A percentile compares a stretch with the other conserved stretches of the same genome.
phyloP scores from a whole-genome alignment of 2,329 filamentous ascomycete genomes.

The Colletotrichum magnum region DNA sequence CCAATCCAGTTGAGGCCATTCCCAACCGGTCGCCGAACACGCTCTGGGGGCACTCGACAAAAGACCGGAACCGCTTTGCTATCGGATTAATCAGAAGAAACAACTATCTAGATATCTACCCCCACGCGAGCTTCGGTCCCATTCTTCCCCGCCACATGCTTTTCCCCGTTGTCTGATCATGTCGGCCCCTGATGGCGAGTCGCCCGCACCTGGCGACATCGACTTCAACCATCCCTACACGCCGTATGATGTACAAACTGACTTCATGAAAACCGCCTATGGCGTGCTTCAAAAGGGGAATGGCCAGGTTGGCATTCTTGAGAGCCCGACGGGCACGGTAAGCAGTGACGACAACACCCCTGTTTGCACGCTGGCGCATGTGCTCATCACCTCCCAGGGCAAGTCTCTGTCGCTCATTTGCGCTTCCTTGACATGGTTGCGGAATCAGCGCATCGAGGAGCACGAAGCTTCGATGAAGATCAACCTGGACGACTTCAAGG shows the following conservation, averaged over 20 bases:
- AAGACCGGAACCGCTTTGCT: background rate
- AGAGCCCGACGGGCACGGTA: conserved; percentile 89
- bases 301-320: conserved; percentile 88
- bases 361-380: background rate
- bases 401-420: conserved; percentile 96
- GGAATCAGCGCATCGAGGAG: conserved; percentile 77
- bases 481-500: conserved; percentile 63
- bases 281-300: conserved; percentile 78
- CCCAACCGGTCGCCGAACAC: background rate
- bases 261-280: conserved; percentile 91
- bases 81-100: background rate
- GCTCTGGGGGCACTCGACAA: background rate
- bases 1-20: conserved; percentile 17
- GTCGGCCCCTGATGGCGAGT: conserved; percentile 38
- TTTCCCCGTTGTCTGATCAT: background rate
- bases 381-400: conserved; percentile 63
- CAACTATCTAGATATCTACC: background rate
- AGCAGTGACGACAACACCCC: conserved; percentile 41
- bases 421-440: conserved; percentile 90
- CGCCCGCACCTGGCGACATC: conserved; percentile 46
- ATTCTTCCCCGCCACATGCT: background rate
- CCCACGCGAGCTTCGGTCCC: background rate
- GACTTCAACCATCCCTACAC: conserved; percentile 90
- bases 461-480: conserved; percentile 67
- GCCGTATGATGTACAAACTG: conserved; percentile 87